These are phyloP conservation scores for Dunaliella sp. DNA, from an alignment of 139 green algal species.

Conservation along the genomic window DNA sequence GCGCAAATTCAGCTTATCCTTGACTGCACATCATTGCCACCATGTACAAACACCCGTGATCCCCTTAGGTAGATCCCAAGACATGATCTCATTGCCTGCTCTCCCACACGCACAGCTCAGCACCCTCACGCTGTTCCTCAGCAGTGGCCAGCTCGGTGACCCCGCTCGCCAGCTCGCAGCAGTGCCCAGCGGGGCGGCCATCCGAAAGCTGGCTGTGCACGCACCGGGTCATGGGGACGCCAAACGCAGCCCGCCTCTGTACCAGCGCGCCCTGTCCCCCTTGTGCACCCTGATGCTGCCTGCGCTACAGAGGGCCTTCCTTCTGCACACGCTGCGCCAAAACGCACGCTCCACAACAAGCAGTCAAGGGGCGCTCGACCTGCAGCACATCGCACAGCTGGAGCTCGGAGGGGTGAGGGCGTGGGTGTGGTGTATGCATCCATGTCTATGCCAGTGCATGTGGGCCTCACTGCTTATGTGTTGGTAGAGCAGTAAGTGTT, in stretches of 20 bases:
- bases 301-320: neutral
- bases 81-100: too few species aligned
- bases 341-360: neutral
- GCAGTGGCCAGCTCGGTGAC: neutral
- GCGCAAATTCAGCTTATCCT: neutral
- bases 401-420: neutral
- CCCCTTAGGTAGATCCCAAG: too few species aligned
- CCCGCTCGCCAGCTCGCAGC: neutral
- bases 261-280: neutral
- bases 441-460: too few species aligned
- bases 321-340: neutral
- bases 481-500: too few species aligned
- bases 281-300: neutral
- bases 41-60: neutral
- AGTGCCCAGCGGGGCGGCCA: neutral
- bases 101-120: too few species aligned
- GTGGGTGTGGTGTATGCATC: neutral
- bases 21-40: neutral
- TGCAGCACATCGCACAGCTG: neutral
- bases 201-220: neutral
- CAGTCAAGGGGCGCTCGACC: neutral
- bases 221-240: too few species aligned
- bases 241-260: neutral
- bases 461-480: too few species aligned
- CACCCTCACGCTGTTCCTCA: neutral